A percentile compares a stretch with the other conserved stretches of the same genome.
Conservation (phyloP, 192 early-diverging fungal species). For the Mortierella antarctica region DNA sequence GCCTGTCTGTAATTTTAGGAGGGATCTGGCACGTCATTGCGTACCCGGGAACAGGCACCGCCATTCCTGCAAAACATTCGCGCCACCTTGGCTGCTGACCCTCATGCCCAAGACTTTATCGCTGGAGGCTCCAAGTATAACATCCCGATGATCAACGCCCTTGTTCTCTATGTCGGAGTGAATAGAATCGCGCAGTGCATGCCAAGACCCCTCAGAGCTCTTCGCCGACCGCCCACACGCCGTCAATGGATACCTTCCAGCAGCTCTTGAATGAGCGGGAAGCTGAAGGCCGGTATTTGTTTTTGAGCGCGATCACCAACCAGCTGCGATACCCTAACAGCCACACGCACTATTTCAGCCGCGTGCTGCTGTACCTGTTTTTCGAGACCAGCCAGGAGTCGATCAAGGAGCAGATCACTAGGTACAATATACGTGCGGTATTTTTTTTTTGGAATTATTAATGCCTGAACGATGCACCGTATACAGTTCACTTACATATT, state of each 20-base stretch:
- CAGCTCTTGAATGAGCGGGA: conserved; percentile 80
- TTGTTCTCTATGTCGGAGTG: conserved; percentile 90
- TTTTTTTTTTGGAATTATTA: neutral
- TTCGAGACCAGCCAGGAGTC: conserved; percentile 78
- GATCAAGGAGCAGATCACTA: conserved; percentile 94
- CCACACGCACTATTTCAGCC: conserved; percentile 96
- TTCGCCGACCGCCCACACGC: conserved; percentile 66
- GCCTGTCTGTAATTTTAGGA: conserved; percentile 73
- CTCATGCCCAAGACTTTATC: conserved; percentile 38
- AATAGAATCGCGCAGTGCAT: conserved; percentile 71
- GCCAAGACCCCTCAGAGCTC: conserved; percentile 46
- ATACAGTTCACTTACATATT: neutral
- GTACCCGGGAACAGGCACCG: conserved; percentile 58
- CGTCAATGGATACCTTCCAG: conserved; percentile 87
- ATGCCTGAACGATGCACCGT: neutral
- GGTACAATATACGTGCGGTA: conserved; percentile 55
- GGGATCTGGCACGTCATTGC: conserved; percentile 77
- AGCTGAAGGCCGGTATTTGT: conserved; percentile 87
- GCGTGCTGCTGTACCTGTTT: conserved; percentile 89
- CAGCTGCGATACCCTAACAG: conserved; percentile 97
- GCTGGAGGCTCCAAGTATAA: conserved; percentile 74
- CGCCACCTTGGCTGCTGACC: conserved; percentile 59
- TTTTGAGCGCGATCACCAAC: conserved; percentile 93
- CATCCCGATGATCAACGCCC: conserved; percentile 82
- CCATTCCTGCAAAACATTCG: conserved; percentile 71